Conservation (phyloP, 2,329 filamentous ascomycete species). For the Tolypocladium pustulatum region DNA sequence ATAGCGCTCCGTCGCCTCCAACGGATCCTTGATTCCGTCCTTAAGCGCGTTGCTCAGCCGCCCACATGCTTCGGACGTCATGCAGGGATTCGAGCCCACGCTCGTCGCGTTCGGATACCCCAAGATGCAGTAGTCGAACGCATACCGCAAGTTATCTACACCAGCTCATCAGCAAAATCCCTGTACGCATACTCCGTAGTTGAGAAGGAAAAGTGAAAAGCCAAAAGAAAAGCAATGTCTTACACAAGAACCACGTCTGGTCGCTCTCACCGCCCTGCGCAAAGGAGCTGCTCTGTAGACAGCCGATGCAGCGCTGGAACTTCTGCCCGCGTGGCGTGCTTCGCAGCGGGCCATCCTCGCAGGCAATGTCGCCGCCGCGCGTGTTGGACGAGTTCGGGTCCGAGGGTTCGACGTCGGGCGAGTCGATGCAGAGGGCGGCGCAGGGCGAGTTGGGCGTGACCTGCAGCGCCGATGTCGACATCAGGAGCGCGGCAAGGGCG, state of each 20-base stretch:
- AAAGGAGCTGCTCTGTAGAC: constrained; percentile 41
- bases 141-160: constrained; percentile 40
- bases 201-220: too few species aligned
- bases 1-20: constrained; percentile 21
- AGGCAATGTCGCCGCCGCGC: constrained; percentile 33
- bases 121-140: constrained; percentile 41
- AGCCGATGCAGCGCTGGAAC: constrained; percentile 39
- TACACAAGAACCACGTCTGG: constrained; percentile 46
- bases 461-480: constrained; percentile 27
- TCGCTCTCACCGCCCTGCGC: constrained; percentile 37
- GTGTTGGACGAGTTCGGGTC: constrained; percentile 37
- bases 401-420: constrained; percentile 12
- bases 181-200: not conserved
- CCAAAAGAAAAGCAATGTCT: constrained; percentile 11
- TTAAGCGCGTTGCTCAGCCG: constrained; percentile 29
- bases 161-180: not conserved
- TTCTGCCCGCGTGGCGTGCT: constrained; percentile 28
- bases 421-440: constrained; percentile 36
- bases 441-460: constrained; percentile 46
- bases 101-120: constrained; percentile 37
- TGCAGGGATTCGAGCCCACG: constrained; percentile 34
- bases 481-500: not conserved
- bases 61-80: constrained; percentile 40
- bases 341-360: constrained; percentile 32
- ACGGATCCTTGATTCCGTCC: constrained; percentile 24